Conservation (phyloP, 306 rosid species). For the Acmispon strigosus region DNA sequence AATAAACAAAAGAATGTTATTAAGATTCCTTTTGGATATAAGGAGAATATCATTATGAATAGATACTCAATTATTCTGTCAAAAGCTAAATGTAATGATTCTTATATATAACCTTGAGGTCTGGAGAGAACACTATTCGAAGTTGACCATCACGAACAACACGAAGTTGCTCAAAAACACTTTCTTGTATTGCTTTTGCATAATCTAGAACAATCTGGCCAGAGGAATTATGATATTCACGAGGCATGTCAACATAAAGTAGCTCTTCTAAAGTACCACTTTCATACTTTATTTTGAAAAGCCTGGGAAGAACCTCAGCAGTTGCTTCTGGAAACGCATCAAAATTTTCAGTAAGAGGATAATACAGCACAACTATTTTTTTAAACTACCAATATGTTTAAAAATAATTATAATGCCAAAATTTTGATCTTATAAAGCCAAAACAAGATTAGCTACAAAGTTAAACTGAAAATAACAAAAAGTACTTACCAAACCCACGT, state of each 20-base stretch:
- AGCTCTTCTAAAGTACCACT: slow-evolving; percentile 97
- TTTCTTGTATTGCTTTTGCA: slow-evolving; percentile 88
- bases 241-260: slow-evolving; percentile 88
- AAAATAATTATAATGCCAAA: neutral
- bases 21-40: slow-evolving; percentile 38
- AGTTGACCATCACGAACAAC: slow-evolving; percentile 98
- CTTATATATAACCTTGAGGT: slow-evolving; percentile 60
- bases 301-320: slow-evolving; percentile 95
- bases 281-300: slow-evolving; percentile 91
- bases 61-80: neutral
- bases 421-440: neutral
- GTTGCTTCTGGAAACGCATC: slow-evolving; percentile 70
- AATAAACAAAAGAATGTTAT: slow-evolving; percentile 13
- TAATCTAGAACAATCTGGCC: slow-evolving; percentile 94
- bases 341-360: slow-evolving; percentile 15
- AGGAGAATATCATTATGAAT: neutral
- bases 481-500: slow-evolving; percentile 83
- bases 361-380: slow-evolving; percentile 3
- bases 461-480: neutral
- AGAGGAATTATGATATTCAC: slow-evolving; percentile 84
- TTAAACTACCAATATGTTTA: neutral
- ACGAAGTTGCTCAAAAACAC: slow-evolving; percentile 97
- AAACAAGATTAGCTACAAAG: neutral
- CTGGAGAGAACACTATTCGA: slow-evolving; percentile 81
- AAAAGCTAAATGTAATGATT: neutral